Percentiles rank a stretch among this genome's conserved stretches.
phyloP scores from a whole-genome alignment of 2,329 filamentous ascomycete genomes.

The Aphanoascus verrucosus region DNA sequence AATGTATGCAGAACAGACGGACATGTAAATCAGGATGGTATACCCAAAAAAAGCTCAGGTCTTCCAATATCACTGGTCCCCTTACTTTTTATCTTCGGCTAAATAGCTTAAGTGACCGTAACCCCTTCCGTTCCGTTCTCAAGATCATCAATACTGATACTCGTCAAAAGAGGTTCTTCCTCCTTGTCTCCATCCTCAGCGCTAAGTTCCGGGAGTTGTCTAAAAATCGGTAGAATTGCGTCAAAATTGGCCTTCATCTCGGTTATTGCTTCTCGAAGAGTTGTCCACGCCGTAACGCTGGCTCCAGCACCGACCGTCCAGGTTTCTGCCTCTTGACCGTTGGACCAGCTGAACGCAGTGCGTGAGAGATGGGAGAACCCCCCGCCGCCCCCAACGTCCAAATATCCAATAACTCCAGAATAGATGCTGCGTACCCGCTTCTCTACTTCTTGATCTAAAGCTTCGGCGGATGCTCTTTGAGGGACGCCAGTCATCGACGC shows the following conservation, averaged over 20 bases:
- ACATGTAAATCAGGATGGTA: no score
- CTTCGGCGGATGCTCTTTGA: constrained; percentile 82
- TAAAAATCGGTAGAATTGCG: constrained; percentile 36
- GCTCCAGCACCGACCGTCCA: constrained; percentile 88
- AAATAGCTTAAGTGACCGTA: no score
- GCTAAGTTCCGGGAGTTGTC: not conserved
- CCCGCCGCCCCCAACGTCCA: constrained; percentile 71
- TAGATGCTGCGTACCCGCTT: constrained; percentile 58
- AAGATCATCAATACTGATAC: not conserved
- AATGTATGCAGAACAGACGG: no score
- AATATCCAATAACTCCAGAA: constrained; percentile 78
- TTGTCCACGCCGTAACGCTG: constrained; percentile 79
- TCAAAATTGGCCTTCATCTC: constrained; percentile 73
- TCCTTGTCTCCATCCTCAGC: not conserved
- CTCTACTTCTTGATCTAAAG: constrained; percentile 55
- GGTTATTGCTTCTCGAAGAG: constrained; percentile 66
- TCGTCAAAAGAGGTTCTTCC: not conserved
- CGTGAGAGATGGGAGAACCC: constrained; percentile 89
- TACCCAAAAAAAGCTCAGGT: no score
- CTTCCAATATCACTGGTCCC: no score
- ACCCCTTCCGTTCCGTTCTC: no score
- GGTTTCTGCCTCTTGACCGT: constrained; percentile 22
- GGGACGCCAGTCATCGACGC: constrained; percentile 95
- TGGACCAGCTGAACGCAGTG: constrained; percentile 50
- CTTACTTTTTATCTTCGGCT: no score